Evolutionary conservation across 2,329 filamentous ascomycete genomes (phyloP).

Genomic region (Samsoniella hepiali): DNA sequence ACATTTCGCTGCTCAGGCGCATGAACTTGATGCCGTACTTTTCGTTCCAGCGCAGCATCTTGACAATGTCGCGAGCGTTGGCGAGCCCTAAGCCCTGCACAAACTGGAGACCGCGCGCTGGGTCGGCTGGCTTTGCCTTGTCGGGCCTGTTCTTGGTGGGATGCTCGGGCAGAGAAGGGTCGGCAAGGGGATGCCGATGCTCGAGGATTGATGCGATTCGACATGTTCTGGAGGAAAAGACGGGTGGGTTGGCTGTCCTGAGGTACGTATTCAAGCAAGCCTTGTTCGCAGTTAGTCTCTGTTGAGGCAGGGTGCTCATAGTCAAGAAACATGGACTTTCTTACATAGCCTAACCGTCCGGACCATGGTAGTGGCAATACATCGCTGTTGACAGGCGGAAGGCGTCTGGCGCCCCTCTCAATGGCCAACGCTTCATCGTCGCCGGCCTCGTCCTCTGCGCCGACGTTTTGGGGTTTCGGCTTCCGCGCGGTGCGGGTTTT

Average conservation of each 20-base stretch:
- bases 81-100: slow-evolving; percentile 74
- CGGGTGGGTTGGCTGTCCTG: slow-evolving; percentile 72
- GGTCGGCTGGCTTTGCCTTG: slow-evolving; percentile 63
- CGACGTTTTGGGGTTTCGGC: neutral
- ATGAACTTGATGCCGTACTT: slow-evolving; percentile 90
- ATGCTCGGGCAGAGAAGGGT: slow-evolving; percentile 75
- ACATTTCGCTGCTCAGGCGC: slow-evolving; percentile 92
- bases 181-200: slow-evolving; percentile 75
- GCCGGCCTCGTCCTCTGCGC: neutral
- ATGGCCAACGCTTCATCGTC: neutral
- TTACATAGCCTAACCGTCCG: slow-evolving; percentile 82
- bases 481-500: neutral
- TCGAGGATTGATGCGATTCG: slow-evolving; percentile 88
- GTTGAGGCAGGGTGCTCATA: slow-evolving; percentile 1
- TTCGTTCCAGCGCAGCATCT: slow-evolving; percentile 90
- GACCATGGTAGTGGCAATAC: slow-evolving; percentile 87
- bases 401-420: slow-evolving; percentile 47
- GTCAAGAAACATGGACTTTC: slow-evolving; percentile 27
- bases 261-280: slow-evolving; percentile 93
- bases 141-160: slow-evolving; percentile 83
- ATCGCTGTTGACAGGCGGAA: slow-evolving; percentile 64
- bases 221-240: slow-evolving; percentile 90
- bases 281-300: slow-evolving; percentile 35
- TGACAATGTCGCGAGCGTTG: slow-evolving; percentile 78
- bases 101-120: slow-evolving; percentile 65